Conservation (phyloP, 1,139 yeast genomes). For the Geotrichum restrictum region DNA sequence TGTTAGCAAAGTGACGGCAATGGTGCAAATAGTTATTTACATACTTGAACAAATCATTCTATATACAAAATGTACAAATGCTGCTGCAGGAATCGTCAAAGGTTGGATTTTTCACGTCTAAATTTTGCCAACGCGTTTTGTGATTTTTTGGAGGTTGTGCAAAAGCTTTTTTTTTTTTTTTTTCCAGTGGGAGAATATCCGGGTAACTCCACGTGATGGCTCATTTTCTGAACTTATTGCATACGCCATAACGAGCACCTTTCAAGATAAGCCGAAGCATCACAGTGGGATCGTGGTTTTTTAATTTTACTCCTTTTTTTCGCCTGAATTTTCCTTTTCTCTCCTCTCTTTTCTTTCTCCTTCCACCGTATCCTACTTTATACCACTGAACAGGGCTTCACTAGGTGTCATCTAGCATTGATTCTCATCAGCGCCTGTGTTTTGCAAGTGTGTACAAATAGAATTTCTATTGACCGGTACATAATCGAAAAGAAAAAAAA, state of each 20-base stretch:
- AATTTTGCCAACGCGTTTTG: neutral
- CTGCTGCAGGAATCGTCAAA: no score
- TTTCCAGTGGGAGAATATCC: neutral
- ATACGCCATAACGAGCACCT: no score
- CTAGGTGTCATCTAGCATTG: no score
- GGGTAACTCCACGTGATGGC: no score
- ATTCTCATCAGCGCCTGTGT: no score
- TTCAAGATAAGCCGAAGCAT: neutral
- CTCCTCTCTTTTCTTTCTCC: neutral
- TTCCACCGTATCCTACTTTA: neutral
- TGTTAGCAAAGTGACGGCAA: slow-evolving; percentile 10
- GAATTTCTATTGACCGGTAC: neutral
- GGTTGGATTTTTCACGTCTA: neutral
- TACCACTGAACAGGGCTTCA: no score
- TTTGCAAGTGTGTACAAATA: no score
- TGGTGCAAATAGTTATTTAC: slow-evolving; percentile 20
- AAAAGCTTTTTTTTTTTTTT: neutral
- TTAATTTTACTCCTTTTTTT: neutral
- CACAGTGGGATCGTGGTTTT: neutral
- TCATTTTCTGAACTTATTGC: no score
- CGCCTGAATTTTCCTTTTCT: neutral
- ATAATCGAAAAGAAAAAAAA: neutral
- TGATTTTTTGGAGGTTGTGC: slow-evolving; percentile 7
- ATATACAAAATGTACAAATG: neutral
- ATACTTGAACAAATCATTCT: slow-evolving; percentile 35